Evolutionary conservation across 1,139 yeast species (phyloP), one percentile per base, ranked within the genome.

Genomic region (Kodamaea anthophila): DNA sequence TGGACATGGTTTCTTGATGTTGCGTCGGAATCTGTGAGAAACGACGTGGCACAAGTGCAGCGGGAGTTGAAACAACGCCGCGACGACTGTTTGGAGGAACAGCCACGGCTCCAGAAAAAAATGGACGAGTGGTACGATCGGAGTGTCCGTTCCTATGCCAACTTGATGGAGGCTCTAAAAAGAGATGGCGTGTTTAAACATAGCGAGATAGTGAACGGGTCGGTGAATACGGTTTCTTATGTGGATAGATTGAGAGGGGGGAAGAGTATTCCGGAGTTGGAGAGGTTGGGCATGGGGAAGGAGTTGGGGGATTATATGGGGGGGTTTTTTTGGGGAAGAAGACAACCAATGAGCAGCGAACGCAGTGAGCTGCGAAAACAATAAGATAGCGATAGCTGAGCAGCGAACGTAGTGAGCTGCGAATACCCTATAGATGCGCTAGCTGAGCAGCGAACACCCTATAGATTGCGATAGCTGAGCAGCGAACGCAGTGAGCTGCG

Each of bases 301-400:
- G 43, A 43, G 7, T 43, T 65, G 26, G 55, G 55, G 2, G 70
- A 65, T 33, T 58, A 55, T 26, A 36, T 62, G 1, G 41, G n/a
- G n/a, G n/a, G n/a, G n/a, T n/a, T n/a, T n/a, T n/a, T n/a, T n/a
- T n/a, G n/a, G n/a, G n/a, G n/a, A n/a, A n/a, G n/a, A n/a, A n/a
- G n/a, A n/a, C n/a, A n/a, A n/a, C n/a, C n/a, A n/a, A n/a, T n/a
- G n/a, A n/a, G n/a, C n/a, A n/a, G n/a, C n/a, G n/a, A n/a, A n/a
- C n/a, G n/a, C n/a, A n/a, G n/a, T n/a, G n/a, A n/a, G n/a, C n/a
- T n/a, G n/a, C n/a, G n/a, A n/a, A n/a, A n/a, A n/a, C n/a, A n/a
- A n/a, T n/a, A n/a, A n/a, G n/a, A n/a, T n/a, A n/a, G n/a, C n/a
- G n/a, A n/a, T n/a, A n/a, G n/a, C n/a, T n/a, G n/a, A n/a, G n/a